Conservation (phyloP, 176 grass and related monocot species). For the Musa beccarii region DNA sequence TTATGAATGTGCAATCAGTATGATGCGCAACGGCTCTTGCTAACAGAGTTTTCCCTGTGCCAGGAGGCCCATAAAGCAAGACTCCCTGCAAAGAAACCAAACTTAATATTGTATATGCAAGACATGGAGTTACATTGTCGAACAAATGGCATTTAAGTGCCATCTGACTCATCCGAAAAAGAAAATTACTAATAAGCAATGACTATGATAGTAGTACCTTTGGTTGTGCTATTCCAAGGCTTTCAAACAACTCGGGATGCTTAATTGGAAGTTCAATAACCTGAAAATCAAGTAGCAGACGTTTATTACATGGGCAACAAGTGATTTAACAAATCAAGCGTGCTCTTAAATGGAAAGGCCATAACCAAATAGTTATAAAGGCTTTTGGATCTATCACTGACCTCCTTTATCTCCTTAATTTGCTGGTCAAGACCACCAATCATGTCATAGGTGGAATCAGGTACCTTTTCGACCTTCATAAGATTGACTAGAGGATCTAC, state of each 20-base stretch:
- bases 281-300: conserved; percentile 33
- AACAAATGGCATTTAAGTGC: conserved; percentile 1
- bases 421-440: conserved; percentile 99
- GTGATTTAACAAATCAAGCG: background rate
- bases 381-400: conserved; percentile 23
- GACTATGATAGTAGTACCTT: conserved; percentile 40
- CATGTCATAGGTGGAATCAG: conserved; percentile 99
- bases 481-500: conserved; percentile 97
- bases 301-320: too few species aligned
- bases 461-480: conserved; percentile 99
- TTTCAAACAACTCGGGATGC: conserved; percentile 95
- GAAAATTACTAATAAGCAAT: background rate
- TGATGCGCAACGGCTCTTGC: conserved; percentile 97
- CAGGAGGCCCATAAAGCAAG: conserved; percentile 94
- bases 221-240: conserved; percentile 94
- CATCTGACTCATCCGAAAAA: background rate
- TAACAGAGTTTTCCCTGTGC: conserved; percentile 89
- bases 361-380: background rate
- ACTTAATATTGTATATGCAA: background rate
- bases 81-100: conserved; percentile 58
- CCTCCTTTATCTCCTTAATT: conserved; percentile 99
- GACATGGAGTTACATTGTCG: background rate
- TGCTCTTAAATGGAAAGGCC: background rate
- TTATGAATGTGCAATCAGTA: conserved; percentile 96
- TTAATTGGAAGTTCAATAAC: conserved; percentile 99